Evolutionary conservation across 495 filamentous ascomycete genomes (phyloP), one percentile per base, ranked within the genome.

Genomic region (Annulohypoxylon nitens): DNA sequence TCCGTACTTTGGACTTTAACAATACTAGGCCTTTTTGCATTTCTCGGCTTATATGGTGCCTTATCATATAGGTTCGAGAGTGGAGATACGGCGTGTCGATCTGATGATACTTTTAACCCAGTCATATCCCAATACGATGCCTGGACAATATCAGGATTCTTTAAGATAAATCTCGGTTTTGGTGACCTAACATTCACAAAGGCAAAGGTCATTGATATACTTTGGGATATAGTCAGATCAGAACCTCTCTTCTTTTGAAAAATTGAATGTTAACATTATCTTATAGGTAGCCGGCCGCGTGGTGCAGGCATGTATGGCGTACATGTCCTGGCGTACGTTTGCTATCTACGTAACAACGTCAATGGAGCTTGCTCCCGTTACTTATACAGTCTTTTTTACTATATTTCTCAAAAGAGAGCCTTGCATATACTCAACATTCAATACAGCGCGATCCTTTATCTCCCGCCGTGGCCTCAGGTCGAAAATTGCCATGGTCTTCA

Each of bases 121-220:
- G 5, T 54, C 16, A 0, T 45, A 37, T 61, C 45, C 26, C 16
- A 41, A n/a, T 69, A 69, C 45, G 47, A n/a, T 26, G 12, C 16
- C 16, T 69, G 66, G 66, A 10, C 18, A 45, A 20, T 10, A 6
- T 69, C 57, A 7, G 43, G 37, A 10, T 73, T 78, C 45, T 79
- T 79, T 43, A 69, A 78, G 25, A 71, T 79, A 50, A 71, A 69
- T 2, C 23, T 79, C 8, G 68, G 68, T 0, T 63, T 65, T 20
- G 76, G 76, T 1, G 34, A 55, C n/a, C 37, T 78, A 18, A 61
- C 58, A 14, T 79, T 79, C 48, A 53, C 74, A 5, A 14, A 70
- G 14, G 78, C 76, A 1, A 79, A 78, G 47, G 36, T 69, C 6
- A 65, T 79, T 39, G 78, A 79, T 60, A 70, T 79, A 39, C 48